A percentile compares a stretch with the other conserved stretches of the same genome.
phyloP scores from a whole-genome alignment of 2,329 filamentous ascomycete species.

The Sporothrix schenckii region DNA sequence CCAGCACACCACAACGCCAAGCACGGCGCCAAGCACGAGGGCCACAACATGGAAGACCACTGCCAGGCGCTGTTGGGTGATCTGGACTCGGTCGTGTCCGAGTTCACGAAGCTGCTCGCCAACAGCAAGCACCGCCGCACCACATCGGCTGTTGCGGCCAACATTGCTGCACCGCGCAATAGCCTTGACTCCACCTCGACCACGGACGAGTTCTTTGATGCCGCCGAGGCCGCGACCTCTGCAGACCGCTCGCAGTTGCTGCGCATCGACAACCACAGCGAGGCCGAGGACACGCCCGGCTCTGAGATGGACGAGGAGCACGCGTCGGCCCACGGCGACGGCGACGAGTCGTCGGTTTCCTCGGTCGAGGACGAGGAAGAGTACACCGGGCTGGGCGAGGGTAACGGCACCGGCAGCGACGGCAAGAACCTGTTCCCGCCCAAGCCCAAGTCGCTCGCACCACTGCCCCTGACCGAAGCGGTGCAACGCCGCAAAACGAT shows the following conservation, averaged over 20 bases:
- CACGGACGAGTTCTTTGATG: slow-evolving; percentile 94
- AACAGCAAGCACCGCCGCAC: slow-evolving; percentile 78
- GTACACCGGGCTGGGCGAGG: slow-evolving; percentile 38
- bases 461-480: slow-evolving; percentile 70
- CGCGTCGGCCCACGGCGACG: slow-evolving; percentile 61
- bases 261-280: slow-evolving; percentile 34
- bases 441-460: slow-evolving; percentile 73
- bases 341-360: slow-evolving; percentile 64
- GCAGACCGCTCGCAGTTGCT: slow-evolving; percentile 42
- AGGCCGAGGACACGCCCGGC: slow-evolving; percentile 47
- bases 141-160: slow-evolving; percentile 49
- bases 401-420: slow-evolving; percentile 39
- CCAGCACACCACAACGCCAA: not conserved
- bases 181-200: slow-evolving; percentile 81
- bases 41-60: slow-evolving; percentile 75
- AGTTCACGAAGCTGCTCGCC: slow-evolving; percentile 76
- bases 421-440: slow-evolving; percentile 68
- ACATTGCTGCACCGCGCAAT: slow-evolving; percentile 48
- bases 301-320: slow-evolving; percentile 60
- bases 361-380: slow-evolving; percentile 64
- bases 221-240: slow-evolving; percentile 64
- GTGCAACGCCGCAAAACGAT: slow-evolving; percentile 72
- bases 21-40: slow-evolving; percentile 48
- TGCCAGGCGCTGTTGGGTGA: slow-evolving; percentile 82
- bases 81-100: slow-evolving; percentile 77